Conservation (phyloP, 495 filamentous ascomycete species). For the Penicillium psychrofluorescens region DNA sequence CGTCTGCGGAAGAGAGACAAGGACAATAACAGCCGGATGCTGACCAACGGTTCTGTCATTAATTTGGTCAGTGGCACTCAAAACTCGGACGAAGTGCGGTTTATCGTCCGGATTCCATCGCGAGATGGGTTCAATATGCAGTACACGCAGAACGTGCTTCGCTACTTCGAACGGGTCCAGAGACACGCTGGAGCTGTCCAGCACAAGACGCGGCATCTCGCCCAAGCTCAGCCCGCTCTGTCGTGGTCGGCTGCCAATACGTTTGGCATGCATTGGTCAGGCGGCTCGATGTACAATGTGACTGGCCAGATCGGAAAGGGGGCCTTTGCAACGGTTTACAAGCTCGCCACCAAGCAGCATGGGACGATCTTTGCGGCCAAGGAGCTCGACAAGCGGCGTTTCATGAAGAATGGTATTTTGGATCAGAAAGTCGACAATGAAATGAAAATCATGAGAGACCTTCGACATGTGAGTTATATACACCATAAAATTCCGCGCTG, state of each 20-base stretch:
- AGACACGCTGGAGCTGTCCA: constrained; percentile 13
- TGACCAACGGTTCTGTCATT: constrained; percentile 66
- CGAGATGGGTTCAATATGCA: constrained; percentile 51
- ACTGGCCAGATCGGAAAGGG: constrained; percentile 78
- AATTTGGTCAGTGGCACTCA: constrained; percentile 51
- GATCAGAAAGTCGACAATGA: constrained; percentile 89
- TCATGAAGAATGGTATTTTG: constrained; percentile 79
- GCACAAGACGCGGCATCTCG: constrained; percentile 15
- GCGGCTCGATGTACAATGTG: constrained; percentile 75
- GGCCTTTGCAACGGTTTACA: constrained; percentile 88
- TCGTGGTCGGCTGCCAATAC: constrained; percentile 31
- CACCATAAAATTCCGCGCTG: background rate
- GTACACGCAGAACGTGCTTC: constrained; percentile 52
- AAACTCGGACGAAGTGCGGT: constrained; percentile 51
- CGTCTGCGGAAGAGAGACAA: constrained; percentile 47
- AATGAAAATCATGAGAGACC: constrained; percentile 81
- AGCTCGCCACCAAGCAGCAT: constrained; percentile 69
- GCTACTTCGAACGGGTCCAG: constrained; percentile 42
- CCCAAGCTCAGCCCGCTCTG: constrained; percentile 17
- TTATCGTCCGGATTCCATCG: constrained; percentile 78
- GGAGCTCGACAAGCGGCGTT: constrained; percentile 79
- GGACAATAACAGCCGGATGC: constrained; percentile 51
- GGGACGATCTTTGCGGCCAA: constrained; percentile 83
- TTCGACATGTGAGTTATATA: constrained; percentile 63
- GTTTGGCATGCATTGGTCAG: constrained; percentile 69